phyloP scores from a whole-genome alignment of 2,329 filamentous ascomycete genomes.

The Botrytis paeoniae region DNA sequence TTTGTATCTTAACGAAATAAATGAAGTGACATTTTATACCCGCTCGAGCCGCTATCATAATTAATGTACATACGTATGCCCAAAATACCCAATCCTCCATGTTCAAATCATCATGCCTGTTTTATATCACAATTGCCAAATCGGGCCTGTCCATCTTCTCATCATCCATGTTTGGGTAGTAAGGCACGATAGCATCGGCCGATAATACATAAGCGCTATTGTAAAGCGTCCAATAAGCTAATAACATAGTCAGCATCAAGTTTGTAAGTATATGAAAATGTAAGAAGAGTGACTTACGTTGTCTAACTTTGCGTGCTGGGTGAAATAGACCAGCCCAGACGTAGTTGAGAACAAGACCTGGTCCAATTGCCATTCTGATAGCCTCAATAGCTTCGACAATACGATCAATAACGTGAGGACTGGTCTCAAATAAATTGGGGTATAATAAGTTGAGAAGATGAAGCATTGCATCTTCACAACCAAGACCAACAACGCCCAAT shows the following conservation, averaged over 20 bases:
- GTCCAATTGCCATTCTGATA: constrained; percentile 87
- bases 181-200: constrained; percentile 93
- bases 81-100: constrained; percentile 2
- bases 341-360: constrained; percentile 93
- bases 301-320: constrained; percentile 88
- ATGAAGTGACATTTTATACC: constrained; percentile 4
- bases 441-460: constrained; percentile 95
- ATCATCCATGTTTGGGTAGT: constrained; percentile 84
- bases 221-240: constrained; percentile 88
- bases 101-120: constrained; percentile 11
- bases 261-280: no score
- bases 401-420: constrained; percentile 95
- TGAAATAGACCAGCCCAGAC: constrained; percentile 98
- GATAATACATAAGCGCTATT: constrained; percentile 95
- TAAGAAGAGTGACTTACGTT: constrained; percentile 42
- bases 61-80: constrained; percentile 8
- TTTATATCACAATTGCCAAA: constrained; percentile 74
- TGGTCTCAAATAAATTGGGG: constrained; percentile 96
- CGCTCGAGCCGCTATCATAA: constrained; percentile 10
- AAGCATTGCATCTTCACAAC: constrained; percentile 97
- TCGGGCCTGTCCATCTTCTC: constrained; percentile 77
- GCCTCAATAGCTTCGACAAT: constrained; percentile 98
- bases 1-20: background rate
- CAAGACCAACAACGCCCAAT: constrained; percentile 92
- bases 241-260: background rate